A percentile compares a stretch with the other conserved stretches of the same genome.
Evolutionary conservation across 116 monocot genomes (phyloP).

Genomic region (Cymodocea nodosa): DNA sequence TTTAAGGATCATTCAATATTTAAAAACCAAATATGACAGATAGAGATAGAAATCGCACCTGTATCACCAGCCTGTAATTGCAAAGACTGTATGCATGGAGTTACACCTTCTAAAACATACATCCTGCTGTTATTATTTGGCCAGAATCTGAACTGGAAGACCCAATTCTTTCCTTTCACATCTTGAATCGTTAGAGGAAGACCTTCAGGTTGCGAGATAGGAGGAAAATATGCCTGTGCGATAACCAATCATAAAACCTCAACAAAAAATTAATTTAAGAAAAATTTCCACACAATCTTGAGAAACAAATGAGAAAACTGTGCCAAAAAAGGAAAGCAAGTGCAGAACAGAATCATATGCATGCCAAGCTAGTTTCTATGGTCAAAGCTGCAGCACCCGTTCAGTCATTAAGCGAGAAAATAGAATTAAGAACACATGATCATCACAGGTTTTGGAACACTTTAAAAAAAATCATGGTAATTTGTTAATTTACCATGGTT

Average conservation of each 20-base stretch:
- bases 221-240: slow-evolving; percentile 88
- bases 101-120: slow-evolving; percentile 96
- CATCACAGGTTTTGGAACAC: too few relatives aligned
- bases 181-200: slow-evolving; percentile 90
- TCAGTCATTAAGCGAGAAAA: too few relatives aligned
- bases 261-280: too few relatives aligned
- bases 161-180: slow-evolving; percentile 86
- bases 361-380: too few relatives aligned
- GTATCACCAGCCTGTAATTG: slow-evolving; percentile 98
- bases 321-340: too few relatives aligned
- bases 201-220: slow-evolving; percentile 97
- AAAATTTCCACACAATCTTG: too few relatives aligned
- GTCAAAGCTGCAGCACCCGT: too few relatives aligned
- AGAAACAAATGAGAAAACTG: too few relatives aligned
- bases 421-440: too few relatives aligned
- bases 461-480: too few relatives aligned
- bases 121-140: slow-evolving; percentile 99
- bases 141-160: slow-evolving; percentile 96
- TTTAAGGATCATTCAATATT: not conserved
- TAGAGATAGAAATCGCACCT: slow-evolving; percentile 22
- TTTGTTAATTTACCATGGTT: too few relatives aligned
- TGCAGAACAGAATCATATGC: too few relatives aligned
- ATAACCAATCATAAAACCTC: not conserved
- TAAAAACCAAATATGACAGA: not conserved
- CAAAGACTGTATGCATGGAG: slow-evolving; percentile 94